Evolutionary conservation across 768 basidiomycete genomes (phyloP).

Genomic region (Lentinula sp.): DNA sequence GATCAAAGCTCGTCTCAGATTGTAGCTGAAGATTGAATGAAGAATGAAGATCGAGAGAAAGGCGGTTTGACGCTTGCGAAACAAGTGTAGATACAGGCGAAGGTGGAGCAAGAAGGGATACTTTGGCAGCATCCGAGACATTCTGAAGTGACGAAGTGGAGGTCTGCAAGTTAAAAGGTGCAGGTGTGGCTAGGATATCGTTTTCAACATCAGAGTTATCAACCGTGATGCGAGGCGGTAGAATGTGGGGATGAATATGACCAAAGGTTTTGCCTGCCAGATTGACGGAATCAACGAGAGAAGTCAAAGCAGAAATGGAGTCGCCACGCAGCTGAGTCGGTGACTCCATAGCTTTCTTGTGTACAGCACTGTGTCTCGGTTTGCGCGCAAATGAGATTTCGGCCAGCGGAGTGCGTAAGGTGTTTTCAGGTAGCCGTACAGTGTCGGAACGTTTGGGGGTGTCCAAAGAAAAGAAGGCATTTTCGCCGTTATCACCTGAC

Average conservation of each 20-base stretch:
- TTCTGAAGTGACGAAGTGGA: constrained; percentile 11
- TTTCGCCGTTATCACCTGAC: constrained; percentile 25
- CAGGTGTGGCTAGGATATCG: not conserved
- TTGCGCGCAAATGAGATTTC: constrained; percentile 1
- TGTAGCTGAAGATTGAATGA: constrained; percentile 44
- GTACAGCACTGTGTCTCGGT: constrained; percentile 1
- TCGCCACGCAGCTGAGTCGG: constrained; percentile 12
- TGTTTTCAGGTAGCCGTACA: not conserved
- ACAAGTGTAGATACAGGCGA: constrained; percentile 10
- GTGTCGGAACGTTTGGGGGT: constrained; percentile 3
- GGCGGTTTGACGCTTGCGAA: constrained; percentile 23
- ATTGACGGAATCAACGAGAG: constrained; percentile 16
- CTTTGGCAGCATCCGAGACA: not conserved
- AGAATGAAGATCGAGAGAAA: constrained; percentile 39
- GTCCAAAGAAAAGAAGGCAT: constrained; percentile 18
- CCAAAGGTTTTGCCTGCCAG: constrained; percentile 14
- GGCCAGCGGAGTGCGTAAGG: constrained; percentile 4
- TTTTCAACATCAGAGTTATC: not conserved
- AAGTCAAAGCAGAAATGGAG: constrained; percentile 4
- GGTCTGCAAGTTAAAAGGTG: constrained; percentile 10
- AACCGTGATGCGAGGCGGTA: not conserved
- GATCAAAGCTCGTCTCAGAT: constrained; percentile 43
- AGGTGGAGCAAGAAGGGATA: constrained; percentile 19
- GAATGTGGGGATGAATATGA: not conserved
- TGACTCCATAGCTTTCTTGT: constrained; percentile 15